Evolutionary conservation across 371 early-diverging fungal genomes (phyloP), one percentile per base, ranked within the genome.

Genomic region (Conidiobolus incongruus): DNA sequence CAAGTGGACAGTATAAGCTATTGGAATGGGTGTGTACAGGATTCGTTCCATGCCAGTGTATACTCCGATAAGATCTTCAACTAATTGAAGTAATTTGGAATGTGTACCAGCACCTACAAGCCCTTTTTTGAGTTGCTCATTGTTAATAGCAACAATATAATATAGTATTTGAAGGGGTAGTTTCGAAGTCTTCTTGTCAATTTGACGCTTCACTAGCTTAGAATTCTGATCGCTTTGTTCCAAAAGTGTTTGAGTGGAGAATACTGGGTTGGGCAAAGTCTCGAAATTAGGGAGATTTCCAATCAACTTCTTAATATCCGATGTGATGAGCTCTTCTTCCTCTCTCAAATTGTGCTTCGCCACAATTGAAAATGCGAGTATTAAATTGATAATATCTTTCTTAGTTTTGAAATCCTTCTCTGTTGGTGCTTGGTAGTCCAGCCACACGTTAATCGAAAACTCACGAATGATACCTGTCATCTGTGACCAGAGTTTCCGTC

Each of bases 1-100:
- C 48, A 82, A 47, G 58, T 82, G 86, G 42, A 81, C 69, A 23
- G 61, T 59, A 51, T 85, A 85, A 8, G 78, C 82, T 12, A 69
- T 50, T 0, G 86, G 86, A 52, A 82, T 77, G 7, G 86, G 86
- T 1, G 77, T 72, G 47, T 58, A 61, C 16, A 75, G 59, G 50
- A 85, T 75, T 19, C 86, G 60, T 49, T 83, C 82, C 49, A 81
- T 62, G 30, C 62, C 60, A 22, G 70, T 31, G 81, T 54, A 47
- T 65, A 67, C 47, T 84, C 87, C 34, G 75, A 63, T 46, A 73
- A 44, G 21, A 51, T 55, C 16, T 63, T 62, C 1, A 73, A 72
- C 2, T 64, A 46, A 26, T 63, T 60, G 30, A 75, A 51, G 20
- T 68, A 67, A 44, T 62, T 67, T 29, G 66, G 47, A 32, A 75